Base-by-base conservation (phyloP, 495 filamentous ascomycete species). In the Astrothelium subdiscretum region DNA sequence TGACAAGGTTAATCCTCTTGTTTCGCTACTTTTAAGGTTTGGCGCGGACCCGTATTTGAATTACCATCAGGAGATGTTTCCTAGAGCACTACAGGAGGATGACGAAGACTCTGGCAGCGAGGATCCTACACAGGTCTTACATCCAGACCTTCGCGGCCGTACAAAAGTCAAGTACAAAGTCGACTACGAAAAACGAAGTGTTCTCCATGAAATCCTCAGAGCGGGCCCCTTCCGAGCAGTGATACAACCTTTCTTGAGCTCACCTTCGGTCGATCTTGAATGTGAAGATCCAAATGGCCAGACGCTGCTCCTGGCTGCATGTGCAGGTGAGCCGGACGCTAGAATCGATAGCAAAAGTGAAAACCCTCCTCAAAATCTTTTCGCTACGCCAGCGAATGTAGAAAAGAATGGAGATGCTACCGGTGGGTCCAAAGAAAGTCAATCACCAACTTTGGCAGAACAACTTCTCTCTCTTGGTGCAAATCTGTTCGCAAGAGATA, bases 131-230 rank as follows among this genome's bases (percentile, higher is more conserved):
- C 35, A 38, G 35, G 15, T 15, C 35, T 38, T 38, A 38, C 35
- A 15, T 15, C 1, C 64, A 54, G 13, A 63, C 66, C 29, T 79
- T 71, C 31, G 71, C 70, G 42, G 76, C 59, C 40, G 79, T 75
- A 62, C 73, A 75, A 31, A 72, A 70, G 62, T 80, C 72, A 61
- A 75, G 73, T 26, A 69, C 69, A 70, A 78, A 72, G 60, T 77
- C 70, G 62, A 82, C 35, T 38, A 38, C 35, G 62, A 69, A 81
- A 66, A 6, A 43, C 59, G 0, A 26, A 71, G 65, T 8, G 58
- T 70, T 18, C 10, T 68, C n/a, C 66, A 70, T 32, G 31, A 62
- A 24, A 31, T 68, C 44, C 12, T 70, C 2, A 15, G 26, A 51
- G 1, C 42, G 1, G 44, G 59, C 27, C 44, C 35, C 35, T 38